Conservation (phyloP, 805 yeast genomes). For the Wickerhamiella kurtzmanii region DNA sequence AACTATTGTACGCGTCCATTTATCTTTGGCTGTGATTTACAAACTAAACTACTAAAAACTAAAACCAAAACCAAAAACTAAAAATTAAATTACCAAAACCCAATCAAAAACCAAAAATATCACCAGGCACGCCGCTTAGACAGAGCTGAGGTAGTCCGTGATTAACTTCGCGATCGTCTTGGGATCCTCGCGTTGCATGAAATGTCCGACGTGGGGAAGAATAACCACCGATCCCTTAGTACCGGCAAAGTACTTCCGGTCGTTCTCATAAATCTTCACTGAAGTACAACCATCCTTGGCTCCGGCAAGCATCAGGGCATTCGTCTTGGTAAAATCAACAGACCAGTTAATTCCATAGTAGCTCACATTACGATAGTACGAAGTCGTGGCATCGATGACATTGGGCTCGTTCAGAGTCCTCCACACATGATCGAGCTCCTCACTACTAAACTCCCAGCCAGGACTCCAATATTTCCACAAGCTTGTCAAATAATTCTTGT, state of each 20-base stretch:
- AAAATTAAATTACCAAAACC: no score
- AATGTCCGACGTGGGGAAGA: constrained; percentile 20
- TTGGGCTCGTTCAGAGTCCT: constrained; percentile 17
- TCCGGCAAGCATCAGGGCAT: constrained; percentile 17
- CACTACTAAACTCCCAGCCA: constrained; percentile 12
- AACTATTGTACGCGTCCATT: no score
- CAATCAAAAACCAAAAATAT: no score
- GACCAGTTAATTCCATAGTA: constrained; percentile 3
- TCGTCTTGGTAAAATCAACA: constrained; percentile 14
- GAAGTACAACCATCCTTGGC: constrained; percentile 18
- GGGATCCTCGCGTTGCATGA: constrained; percentile 22
- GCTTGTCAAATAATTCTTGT: constrained; percentile 9
- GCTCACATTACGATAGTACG: constrained; percentile 17
- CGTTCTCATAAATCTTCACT: constrained; percentile 11
- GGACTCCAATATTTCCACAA: constrained; percentile 22
- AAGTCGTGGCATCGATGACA: constrained; percentile 18
- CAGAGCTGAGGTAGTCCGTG: constrained; percentile 3
- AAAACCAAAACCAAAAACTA: no score
- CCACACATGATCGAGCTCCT: constrained; percentile 13
- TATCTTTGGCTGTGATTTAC: no score
- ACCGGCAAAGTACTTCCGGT: constrained; percentile 4
- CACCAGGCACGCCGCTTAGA: no score
- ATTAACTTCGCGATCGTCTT: constrained; percentile 10
- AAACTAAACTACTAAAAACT: no score
- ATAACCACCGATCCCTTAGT: constrained; percentile 9